Conservation (phyloP, 371 early-diverging fungal genomes). For the Mucor velutinosus region DNA sequence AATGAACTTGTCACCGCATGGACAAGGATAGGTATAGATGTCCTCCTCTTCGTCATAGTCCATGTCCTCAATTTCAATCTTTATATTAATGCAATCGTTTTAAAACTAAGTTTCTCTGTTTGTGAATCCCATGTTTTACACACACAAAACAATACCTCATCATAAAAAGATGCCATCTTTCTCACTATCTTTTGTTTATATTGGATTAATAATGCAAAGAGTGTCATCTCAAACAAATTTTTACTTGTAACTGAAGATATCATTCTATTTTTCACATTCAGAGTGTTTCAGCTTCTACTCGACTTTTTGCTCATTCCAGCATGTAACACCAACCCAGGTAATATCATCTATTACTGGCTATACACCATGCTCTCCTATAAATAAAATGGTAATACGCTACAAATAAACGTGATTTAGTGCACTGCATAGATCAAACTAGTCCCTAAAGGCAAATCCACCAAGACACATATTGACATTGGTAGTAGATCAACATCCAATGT, state of each 20-base stretch:
- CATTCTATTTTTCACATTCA: neutral
- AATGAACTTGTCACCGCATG: constrained; percentile 98
- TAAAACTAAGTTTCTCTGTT: neutral
- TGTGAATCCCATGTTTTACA: neutral
- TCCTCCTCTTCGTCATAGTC: constrained; percentile 87
- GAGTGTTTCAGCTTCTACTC: neutral
- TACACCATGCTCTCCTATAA: neutral
- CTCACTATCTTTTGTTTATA: neutral
- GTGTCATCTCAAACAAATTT: neutral
- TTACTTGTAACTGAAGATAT: neutral
- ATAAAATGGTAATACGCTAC: neutral
- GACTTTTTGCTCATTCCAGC: neutral
- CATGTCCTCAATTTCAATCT: constrained; percentile 96
- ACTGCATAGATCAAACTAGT: neutral
- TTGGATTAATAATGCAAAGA: neutral
- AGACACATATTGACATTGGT: no score
- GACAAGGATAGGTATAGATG: constrained; percentile 96
- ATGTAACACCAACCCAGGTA: neutral
- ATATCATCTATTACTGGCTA: neutral
- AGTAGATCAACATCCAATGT: neutral
- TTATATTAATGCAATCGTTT: constrained; percentile 4
- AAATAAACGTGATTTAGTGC: neutral
- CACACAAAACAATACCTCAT: constrained; percentile 23
- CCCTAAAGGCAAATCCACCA: no score
- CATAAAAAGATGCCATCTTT: constrained; percentile 33